A percentile compares a stretch with the other conserved stretches of the same genome.
Evolutionary conservation across 1,284 basidiomycete genomes (phyloP).

Genomic region (Fomitopsis betulina): DNA sequence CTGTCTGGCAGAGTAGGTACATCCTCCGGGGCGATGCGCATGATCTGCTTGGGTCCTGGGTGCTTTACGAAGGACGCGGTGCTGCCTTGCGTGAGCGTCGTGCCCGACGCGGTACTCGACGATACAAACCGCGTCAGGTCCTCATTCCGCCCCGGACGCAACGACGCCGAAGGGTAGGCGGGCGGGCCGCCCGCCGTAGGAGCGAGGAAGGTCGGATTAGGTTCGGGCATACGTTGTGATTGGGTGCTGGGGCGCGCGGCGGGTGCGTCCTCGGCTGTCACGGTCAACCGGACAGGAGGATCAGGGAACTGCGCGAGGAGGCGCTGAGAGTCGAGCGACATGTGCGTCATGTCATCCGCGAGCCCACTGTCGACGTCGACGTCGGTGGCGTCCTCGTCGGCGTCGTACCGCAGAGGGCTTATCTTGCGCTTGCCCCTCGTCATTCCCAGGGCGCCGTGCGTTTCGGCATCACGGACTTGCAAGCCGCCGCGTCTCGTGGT

Average conservation of each 20-base stretch:
- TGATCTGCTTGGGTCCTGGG: conserved; percentile 69
- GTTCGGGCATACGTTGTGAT: neutral
- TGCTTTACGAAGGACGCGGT: conserved; percentile 82
- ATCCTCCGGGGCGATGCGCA: conserved; percentile 77
- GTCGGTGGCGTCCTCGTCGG: conserved; percentile 31
- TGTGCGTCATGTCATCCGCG: conserved; percentile 14
- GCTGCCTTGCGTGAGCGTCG: conserved; percentile 65
- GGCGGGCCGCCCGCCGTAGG: conserved; percentile 24
- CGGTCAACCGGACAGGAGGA: conserved; percentile 22
- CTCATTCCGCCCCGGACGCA: conserved; percentile 50
- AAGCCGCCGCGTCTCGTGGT: neutral
- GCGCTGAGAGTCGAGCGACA: conserved; percentile 24
- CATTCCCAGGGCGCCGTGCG: neutral
- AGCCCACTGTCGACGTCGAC: conserved; percentile 24
- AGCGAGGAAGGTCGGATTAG: conserved; percentile 18
- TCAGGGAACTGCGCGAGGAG: conserved; percentile 29
- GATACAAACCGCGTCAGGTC: conserved; percentile 87
- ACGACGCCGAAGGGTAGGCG: conserved; percentile 46
- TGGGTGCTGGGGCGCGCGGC: conserved; percentile 9
- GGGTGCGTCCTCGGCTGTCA: conserved; percentile 21
- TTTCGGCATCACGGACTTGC: neutral
- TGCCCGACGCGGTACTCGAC: conserved; percentile 73
- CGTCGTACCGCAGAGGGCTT: conserved; percentile 25
- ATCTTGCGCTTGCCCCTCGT: conserved; percentile 16
- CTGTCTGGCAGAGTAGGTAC: conserved; percentile 69